Conservation (phyloP, 441 rosid species). For the Manihot esculenta region DNA sequence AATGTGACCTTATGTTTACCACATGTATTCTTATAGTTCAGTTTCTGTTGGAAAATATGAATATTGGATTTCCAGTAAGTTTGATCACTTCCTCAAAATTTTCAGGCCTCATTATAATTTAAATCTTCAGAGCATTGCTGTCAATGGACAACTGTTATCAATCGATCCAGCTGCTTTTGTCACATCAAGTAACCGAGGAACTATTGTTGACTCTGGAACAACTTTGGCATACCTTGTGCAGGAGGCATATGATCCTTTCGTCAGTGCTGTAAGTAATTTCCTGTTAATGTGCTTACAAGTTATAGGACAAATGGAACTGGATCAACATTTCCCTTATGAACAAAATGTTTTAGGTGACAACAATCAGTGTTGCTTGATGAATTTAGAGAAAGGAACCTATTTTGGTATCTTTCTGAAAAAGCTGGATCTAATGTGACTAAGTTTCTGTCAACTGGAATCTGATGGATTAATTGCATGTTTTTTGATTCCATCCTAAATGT, state of each 20-base stretch:
- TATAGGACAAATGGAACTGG: not conserved
- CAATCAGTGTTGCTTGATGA: not conserved
- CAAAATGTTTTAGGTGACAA: not conserved
- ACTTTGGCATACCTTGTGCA: constrained; percentile 91
- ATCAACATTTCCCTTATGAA: not conserved
- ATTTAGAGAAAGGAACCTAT: not conserved
- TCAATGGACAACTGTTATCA: constrained; percentile 60
- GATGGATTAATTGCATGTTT: not conserved
- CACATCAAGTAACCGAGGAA: constrained; percentile 71
- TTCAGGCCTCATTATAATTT: constrained; percentile 97
- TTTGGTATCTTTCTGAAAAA: not conserved
- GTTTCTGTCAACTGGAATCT: not conserved
- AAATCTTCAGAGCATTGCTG: constrained; percentile 88
- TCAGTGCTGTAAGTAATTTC: constrained; percentile 65
- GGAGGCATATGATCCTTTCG: constrained; percentile 66
- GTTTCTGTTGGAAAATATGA: constrained; percentile 7
- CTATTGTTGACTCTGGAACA: constrained; percentile 93
- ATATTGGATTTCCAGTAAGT: constrained; percentile 12
- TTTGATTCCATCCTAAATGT: not conserved
- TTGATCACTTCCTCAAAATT: constrained; percentile 29
- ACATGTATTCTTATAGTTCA: not conserved
- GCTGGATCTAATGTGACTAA: not conserved
- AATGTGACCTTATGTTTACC: not conserved
- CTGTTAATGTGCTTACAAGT: not conserved
- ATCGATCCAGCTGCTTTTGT: constrained; percentile 73